Percentiles rank a stretch among this genome's conserved stretches.
These are phyloP conservation scores for Blastobotrys illinoisensis DNA, from an alignment of 1,139 yeast species.

Conservation along the genomic window DNA sequence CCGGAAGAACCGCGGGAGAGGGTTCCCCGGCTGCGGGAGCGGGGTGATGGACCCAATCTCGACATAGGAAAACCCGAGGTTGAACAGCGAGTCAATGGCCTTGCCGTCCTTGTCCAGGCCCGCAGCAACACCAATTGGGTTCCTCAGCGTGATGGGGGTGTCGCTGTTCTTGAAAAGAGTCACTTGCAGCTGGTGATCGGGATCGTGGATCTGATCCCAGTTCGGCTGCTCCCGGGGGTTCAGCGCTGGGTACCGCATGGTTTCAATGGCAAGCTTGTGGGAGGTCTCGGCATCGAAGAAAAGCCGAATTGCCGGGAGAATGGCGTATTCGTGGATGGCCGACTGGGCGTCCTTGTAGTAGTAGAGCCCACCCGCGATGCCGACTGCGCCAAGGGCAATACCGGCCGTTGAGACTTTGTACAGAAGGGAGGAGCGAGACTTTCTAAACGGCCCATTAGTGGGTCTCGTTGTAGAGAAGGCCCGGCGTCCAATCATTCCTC, in stretches of 20 bases:
- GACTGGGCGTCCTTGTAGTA: constrained; percentile 73
- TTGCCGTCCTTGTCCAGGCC: constrained; percentile 94
- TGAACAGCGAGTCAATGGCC: constrained; percentile 77
- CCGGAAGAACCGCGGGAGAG: constrained; percentile 83
- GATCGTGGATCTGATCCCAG: constrained; percentile 31
- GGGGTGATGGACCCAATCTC: constrained; percentile 96
- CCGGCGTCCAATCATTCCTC: background rate
- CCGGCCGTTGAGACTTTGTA: constrained; percentile 23
- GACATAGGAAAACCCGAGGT: constrained; percentile 80
- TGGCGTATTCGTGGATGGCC: constrained; percentile 70
- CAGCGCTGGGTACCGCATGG: constrained; percentile 48
- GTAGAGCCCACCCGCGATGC: constrained; percentile 20
- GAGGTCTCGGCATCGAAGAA: constrained; percentile 78
- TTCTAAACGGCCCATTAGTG: background rate
- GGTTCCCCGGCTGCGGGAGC: constrained; percentile 88
- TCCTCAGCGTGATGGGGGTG: constrained; percentile 41
- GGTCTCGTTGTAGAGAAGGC: constrained; percentile 1
- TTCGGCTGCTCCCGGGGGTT: constrained; percentile 28
- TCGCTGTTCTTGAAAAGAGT: constrained; percentile 27
- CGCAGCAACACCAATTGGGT: constrained; percentile 92
- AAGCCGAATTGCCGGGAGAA: constrained; percentile 71
- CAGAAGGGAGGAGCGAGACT: constrained; percentile 12
- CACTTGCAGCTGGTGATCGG: constrained; percentile 27
- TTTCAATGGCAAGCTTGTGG: constrained; percentile 66
- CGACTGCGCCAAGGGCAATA: constrained; percentile 35